Percentiles rank a stretch among this genome's conserved stretches.
These are phyloP conservation scores for Hypoxylon sp. DNA, from an alignment of 2,329 filamentous ascomycete species.

Conservation along the genomic window DNA sequence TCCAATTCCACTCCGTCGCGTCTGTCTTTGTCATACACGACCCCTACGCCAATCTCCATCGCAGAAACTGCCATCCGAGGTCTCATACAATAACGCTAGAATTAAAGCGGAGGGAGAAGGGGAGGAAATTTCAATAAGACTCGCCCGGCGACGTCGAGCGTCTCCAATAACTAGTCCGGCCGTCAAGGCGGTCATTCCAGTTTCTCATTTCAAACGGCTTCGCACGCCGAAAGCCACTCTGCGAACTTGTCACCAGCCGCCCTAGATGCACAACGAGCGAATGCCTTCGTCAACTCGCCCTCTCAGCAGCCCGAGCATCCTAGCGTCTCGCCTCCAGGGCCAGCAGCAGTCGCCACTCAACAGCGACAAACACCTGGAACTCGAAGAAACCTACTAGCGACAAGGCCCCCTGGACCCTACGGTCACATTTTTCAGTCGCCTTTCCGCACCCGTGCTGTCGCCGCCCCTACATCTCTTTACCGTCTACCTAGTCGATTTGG, in stretches of 20 bases:
- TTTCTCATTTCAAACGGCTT: constrained; percentile 51
- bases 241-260: constrained; percentile 48
- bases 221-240: constrained; percentile 46
- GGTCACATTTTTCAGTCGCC: constrained; percentile 53
- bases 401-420: constrained; percentile 37
- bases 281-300: constrained; percentile 29
- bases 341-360: constrained; percentile 27
- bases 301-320: constrained; percentile 38
- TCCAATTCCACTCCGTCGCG: constrained; percentile 31
- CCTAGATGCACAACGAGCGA: constrained; percentile 45
- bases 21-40: constrained; percentile 37
- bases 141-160: constrained; percentile 19
- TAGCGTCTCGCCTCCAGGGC: constrained; percentile 15
- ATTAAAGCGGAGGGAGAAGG: constrained; percentile 35
- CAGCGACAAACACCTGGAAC: constrained; percentile 35
- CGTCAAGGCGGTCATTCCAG: constrained; percentile 45
- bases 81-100: constrained; percentile 24
- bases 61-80: constrained; percentile 16
- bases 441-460: constrained; percentile 59
- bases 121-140: constrained; percentile 31
- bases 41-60: constrained; percentile 27
- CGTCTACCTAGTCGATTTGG: constrained; percentile 56
- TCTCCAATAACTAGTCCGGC: constrained; percentile 39
- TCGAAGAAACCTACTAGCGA: constrained; percentile 45
- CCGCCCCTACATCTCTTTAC: constrained; percentile 45